Conservation (phyloP, 495 filamentous ascomycete genomes). For the Terfezia boudieri region DNA sequence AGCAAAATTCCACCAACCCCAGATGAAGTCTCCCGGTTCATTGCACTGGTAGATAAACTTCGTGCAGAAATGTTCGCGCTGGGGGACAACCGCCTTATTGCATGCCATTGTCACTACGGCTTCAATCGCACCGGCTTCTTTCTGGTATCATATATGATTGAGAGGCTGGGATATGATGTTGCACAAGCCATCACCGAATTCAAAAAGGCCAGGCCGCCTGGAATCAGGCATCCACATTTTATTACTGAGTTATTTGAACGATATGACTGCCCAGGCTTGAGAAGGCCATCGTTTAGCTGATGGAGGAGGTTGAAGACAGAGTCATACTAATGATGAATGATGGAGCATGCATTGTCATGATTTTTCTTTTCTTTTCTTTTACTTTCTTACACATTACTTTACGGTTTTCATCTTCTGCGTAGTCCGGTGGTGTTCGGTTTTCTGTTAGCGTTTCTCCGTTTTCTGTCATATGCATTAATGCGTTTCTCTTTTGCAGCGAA, state of each 20-base stretch:
- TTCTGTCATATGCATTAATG: not conserved
- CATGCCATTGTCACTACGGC: constrained; percentile 88
- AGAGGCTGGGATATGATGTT: constrained; percentile 46
- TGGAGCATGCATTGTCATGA: not conserved
- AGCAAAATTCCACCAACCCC: constrained; percentile 71
- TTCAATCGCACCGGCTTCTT: constrained; percentile 85
- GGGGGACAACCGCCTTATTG: constrained; percentile 30
- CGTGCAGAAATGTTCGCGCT: constrained; percentile 26
- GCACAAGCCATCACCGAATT: constrained; percentile 68
- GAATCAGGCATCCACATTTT: constrained; percentile 80
- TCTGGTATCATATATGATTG: constrained; percentile 76
- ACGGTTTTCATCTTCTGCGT: not conserved
- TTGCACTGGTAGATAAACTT: constrained; percentile 53
- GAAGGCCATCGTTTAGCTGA: not conserved
- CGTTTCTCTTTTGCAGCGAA: too few species aligned
- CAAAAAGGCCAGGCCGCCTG: constrained; percentile 45
- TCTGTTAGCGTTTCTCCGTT: not conserved
- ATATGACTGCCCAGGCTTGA: constrained; percentile 25
- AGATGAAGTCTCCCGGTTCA: constrained; percentile 55
- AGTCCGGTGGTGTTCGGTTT: not conserved
- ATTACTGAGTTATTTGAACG: constrained; percentile 65
- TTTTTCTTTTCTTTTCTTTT: not conserved
- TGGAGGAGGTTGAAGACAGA: not conserved
- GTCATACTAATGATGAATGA: not conserved
- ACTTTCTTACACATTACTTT: too few species aligned